Conservation (phyloP, 495 filamentous ascomycete species). For the Articulospora tetracladia region DNA sequence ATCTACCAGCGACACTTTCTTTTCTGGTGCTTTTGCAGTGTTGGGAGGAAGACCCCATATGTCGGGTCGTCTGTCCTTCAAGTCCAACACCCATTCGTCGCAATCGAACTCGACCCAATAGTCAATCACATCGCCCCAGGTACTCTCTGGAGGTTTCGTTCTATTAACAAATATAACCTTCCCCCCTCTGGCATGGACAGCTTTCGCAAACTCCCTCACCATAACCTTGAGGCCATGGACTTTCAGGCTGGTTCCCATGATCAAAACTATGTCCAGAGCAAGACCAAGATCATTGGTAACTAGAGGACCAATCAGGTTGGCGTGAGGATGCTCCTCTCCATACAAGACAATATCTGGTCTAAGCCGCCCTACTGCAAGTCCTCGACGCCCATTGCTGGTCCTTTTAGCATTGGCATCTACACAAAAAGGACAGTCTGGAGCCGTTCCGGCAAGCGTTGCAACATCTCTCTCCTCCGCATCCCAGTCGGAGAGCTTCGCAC, state of each 20-base stretch:
- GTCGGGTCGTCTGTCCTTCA: constrained; percentile 49
- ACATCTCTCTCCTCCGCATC: constrained; percentile 45
- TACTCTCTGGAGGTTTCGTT: constrained; percentile 62
- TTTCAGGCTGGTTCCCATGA: constrained; percentile 64
- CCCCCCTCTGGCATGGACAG: constrained; percentile 58
- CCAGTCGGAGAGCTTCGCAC: constrained; percentile 55
- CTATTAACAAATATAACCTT: constrained; percentile 68
- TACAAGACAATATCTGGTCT: constrained; percentile 70
- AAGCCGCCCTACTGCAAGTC: constrained; percentile 55
- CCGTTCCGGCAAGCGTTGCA: constrained; percentile 49
- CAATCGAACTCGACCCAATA: constrained; percentile 70
- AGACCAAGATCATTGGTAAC: constrained; percentile 59
- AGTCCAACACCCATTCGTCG: constrained; percentile 61
- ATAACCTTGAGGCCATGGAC: constrained; percentile 67
- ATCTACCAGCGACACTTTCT: constrained; percentile 11
- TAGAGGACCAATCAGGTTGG: constrained; percentile 55
- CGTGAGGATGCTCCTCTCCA: constrained; percentile 66
- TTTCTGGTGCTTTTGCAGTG: constrained; percentile 3
- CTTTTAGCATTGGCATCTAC: constrained; percentile 49
- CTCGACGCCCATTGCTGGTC: constrained; percentile 57
- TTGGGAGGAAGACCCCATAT: constrained; percentile 44
- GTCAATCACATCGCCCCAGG: constrained; percentile 64
- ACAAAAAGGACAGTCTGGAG: constrained; percentile 62
- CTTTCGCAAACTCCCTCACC: constrained; percentile 65
- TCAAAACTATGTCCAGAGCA: constrained; percentile 59